Conservation (phyloP, 192 early-diverging fungal genomes). For the Backusella sp. region DNA sequence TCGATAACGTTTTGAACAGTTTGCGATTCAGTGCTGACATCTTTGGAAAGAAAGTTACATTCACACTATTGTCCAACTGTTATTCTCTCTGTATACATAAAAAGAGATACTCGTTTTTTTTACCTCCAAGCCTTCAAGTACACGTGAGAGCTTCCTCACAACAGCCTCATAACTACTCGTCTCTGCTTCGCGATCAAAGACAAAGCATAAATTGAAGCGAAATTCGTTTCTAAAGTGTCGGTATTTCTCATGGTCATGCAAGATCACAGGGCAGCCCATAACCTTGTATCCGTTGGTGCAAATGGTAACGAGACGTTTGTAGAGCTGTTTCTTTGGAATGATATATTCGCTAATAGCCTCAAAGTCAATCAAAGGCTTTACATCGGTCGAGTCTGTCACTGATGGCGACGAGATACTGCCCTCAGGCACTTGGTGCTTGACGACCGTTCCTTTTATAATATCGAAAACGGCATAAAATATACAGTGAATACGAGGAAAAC, state of each 20-base stretch:
- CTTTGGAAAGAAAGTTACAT: constrained; percentile 54
- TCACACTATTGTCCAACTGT: constrained; percentile 46
- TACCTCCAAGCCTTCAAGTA: constrained; percentile 80
- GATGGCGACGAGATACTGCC: constrained; percentile 53
- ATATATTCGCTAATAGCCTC: constrained; percentile 78
- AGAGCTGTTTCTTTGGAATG: constrained; percentile 80
- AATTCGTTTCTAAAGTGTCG: constrained; percentile 79
- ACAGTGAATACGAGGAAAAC: constrained; percentile 70
- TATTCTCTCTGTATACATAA: not conserved
- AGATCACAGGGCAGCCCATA: constrained; percentile 71
- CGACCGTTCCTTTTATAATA: constrained; percentile 69
- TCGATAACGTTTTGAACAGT: constrained; percentile 77
- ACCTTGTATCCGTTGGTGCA: constrained; percentile 69
- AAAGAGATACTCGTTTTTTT: not conserved
- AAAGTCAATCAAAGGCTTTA: constrained; percentile 64
- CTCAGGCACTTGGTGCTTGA: constrained; percentile 76
- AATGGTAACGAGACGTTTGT: constrained; percentile 72
- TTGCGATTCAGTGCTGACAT: constrained; percentile 29
- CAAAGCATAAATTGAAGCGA: constrained; percentile 94
- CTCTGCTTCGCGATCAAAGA: constrained; percentile 83
- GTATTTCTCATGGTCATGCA: constrained; percentile 54
- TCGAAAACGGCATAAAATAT: constrained; percentile 86
- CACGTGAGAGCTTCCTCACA: constrained; percentile 81
- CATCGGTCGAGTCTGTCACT: constrained; percentile 5
- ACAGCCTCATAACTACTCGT: constrained; percentile 85